phyloP scores from a whole-genome alignment of 257 asterid species.

The Lycium barbarum region DNA sequence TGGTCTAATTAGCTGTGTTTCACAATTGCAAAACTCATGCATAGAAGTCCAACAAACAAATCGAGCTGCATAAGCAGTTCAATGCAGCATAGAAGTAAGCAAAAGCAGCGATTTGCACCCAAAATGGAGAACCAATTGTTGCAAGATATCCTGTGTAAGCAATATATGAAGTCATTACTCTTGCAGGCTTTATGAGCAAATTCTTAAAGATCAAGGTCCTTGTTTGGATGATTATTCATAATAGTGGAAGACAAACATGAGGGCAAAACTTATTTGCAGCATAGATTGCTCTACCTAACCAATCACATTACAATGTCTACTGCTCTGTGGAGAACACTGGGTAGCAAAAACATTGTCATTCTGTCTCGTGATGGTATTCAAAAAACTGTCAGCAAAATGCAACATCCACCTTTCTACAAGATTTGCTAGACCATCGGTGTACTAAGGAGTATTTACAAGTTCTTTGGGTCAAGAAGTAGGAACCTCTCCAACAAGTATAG shows the following conservation, averaged over 20 bases:
- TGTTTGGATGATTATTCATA: conserved; percentile 21
- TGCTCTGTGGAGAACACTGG: background rate
- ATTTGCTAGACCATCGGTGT: background rate
- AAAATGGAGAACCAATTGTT: conserved; percentile 6
- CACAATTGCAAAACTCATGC: background rate
- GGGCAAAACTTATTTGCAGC: background rate
- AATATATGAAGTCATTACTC: background rate
- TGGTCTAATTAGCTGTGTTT: background rate
- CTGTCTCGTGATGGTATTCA: conserved; percentile 7
- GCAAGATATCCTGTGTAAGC: background rate
- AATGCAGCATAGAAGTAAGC: conserved; percentile 20
- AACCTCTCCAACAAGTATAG: conserved; percentile 43
- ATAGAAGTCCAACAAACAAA: conserved; percentile 17
- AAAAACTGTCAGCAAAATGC: background rate
- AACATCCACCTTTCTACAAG: background rate
- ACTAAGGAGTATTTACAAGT: background rate
- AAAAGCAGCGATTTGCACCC: background rate
- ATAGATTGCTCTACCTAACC: conserved; percentile 4
- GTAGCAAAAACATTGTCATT: background rate
- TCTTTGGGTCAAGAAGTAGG: conserved; percentile 6
- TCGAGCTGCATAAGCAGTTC: background rate
- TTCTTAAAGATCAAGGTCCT: conserved; percentile 16
- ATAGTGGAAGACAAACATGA: background rate
- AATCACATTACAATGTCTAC: background rate
- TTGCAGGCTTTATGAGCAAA: conserved; percentile 19